Conservation (phyloP, 2,329 filamentous ascomycete species). For the Diaporthe capsici region DNA sequence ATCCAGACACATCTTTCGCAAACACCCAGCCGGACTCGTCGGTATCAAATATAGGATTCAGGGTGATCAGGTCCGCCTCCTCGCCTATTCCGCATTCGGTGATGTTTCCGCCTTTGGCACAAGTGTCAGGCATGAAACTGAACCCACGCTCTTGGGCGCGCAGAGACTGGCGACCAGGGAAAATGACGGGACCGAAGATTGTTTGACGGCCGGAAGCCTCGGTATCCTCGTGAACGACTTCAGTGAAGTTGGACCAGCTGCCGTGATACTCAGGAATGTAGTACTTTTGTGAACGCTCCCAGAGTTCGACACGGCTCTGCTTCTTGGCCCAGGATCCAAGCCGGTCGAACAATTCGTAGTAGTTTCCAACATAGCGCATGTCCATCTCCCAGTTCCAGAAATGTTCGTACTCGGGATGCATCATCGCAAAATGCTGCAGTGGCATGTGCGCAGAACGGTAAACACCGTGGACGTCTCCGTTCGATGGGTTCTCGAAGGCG, state of each 20-base stretch:
- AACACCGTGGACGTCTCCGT: conserved; percentile 75
- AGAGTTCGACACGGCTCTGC: conserved; percentile 79
- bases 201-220: conserved; percentile 64
- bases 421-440: conserved; percentile 74
- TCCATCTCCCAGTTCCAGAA: conserved; percentile 83
- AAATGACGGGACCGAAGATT: conserved; percentile 78
- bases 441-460: conserved; percentile 76
- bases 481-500: conserved; percentile 71
- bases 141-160: conserved; percentile 66
- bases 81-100: conserved; percentile 76
- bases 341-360: conserved; percentile 80
- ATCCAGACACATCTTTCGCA: conserved; percentile 78
- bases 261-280: conserved; percentile 81
- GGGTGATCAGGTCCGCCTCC: conserved; percentile 81
- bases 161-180: conserved; percentile 62
- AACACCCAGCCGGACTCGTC: conserved; percentile 81
- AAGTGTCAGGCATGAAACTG: conserved; percentile 68
- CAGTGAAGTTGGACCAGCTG: conserved; percentile 79
- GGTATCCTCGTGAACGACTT: conserved; percentile 74
- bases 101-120: conserved; percentile 65
- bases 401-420: conserved; percentile 75
- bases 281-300: conserved; percentile 83
- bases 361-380: conserved; percentile 74
- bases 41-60: conserved; percentile 83
- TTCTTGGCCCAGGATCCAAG: conserved; percentile 75